Percentiles rank a stretch among this genome's conserved stretches.
phyloP scores from a whole-genome alignment of 495 filamentous ascomycete genomes.

The Penicillium desertorum region DNA sequence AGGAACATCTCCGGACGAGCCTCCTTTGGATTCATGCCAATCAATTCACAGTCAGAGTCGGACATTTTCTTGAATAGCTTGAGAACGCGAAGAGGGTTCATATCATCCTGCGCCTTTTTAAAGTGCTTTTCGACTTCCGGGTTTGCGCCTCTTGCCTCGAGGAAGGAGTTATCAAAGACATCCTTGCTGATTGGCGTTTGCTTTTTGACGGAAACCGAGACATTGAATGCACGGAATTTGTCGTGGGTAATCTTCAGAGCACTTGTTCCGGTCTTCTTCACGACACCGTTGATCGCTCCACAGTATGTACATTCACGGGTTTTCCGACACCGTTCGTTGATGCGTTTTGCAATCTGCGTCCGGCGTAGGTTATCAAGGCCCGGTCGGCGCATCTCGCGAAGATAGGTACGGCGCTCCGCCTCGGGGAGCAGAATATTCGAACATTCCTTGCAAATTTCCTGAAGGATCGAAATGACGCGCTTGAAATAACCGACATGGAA shows the following conservation, averaged over 20 bases:
- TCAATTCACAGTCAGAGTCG: conserved; percentile 82
- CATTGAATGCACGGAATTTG: conserved; percentile 82
- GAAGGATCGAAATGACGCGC: conserved; percentile 81
- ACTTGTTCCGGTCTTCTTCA: conserved; percentile 74
- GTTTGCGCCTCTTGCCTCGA: conserved; percentile 67
- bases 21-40: conserved; percentile 82
- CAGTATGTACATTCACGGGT: conserved; percentile 74
- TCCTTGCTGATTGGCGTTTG: conserved; percentile 73
- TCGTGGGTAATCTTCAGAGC: conserved; percentile 92
- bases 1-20: conserved; percentile 95
- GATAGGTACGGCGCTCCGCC: conserved; percentile 64
- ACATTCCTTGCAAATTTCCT: conserved; percentile 83
- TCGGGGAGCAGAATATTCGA: conserved; percentile 76
- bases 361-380: conserved; percentile 83
- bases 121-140: conserved; percentile 86
- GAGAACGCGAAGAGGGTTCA: conserved; percentile 85
- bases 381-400: conserved; percentile 76
- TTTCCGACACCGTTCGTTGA: conserved; percentile 87
- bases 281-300: conserved; percentile 75
- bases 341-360: conserved; percentile 74
- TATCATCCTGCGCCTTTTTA: conserved; percentile 87
- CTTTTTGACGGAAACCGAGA: conserved; percentile 82
- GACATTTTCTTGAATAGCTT: conserved; percentile 87
- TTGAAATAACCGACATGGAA: conserved; percentile 97
- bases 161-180: conserved; percentile 79